phyloP scores from a whole-genome alignment of 192 early-diverging fungal species.

The Chytriomyces sp. region DNA sequence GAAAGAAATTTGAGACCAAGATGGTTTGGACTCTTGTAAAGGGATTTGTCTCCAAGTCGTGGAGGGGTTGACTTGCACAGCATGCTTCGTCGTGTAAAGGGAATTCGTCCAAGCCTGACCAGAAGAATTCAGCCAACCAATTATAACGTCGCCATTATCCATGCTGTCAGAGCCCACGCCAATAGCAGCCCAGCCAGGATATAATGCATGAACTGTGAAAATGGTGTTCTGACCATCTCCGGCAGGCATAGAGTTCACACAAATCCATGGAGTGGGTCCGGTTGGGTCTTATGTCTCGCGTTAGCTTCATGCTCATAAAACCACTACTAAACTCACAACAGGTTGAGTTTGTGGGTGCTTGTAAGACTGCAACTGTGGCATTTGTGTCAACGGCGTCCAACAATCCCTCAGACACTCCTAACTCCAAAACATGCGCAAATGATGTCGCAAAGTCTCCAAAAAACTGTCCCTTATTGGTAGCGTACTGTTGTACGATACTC shows the following conservation, averaged over 20 bases:
- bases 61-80: neutral
- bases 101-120: neutral
- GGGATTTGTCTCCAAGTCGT: conserved; percentile 9
- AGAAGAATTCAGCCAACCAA: conserved; percentile 19
- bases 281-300: no score
- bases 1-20: conserved; percentile 27
- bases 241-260: neutral
- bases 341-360: neutral
- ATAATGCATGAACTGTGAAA: conserved; percentile 2
- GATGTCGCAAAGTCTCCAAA: neutral
- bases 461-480: neutral
- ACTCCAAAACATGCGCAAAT: neutral
- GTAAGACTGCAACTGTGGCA: neutral
- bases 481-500: neutral
- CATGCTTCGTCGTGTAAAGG: conserved; percentile 6
- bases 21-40: neutral
- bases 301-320: no score
- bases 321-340: no score
- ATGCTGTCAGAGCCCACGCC: conserved; percentile 15
- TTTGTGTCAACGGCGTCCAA: neutral
- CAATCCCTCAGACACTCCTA: neutral
- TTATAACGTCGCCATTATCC: conserved; percentile 16
- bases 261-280: neutral
- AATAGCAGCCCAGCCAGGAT: conserved; percentile 22
- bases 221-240: neutral